A percentile compares a stretch with the other conserved stretches of the same genome.
Conservation (phyloP, 495 filamentous ascomycete species). For the Penicillium soppii region DNA sequence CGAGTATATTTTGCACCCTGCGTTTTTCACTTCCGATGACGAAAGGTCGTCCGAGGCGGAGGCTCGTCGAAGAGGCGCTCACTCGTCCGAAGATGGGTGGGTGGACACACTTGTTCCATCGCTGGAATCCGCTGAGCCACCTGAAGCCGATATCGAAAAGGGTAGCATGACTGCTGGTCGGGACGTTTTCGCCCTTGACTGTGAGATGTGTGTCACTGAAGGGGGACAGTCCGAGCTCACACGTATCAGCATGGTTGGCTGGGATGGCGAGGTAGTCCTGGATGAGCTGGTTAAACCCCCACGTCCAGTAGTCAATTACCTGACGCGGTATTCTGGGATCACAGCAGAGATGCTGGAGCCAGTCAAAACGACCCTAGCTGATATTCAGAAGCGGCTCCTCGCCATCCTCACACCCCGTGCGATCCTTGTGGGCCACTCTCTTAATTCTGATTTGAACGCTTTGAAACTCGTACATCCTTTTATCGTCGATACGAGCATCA, state of each 20-base stretch:
- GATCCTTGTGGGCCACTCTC: conserved; percentile 86
- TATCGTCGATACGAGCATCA: conserved; percentile 83
- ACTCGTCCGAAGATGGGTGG: conserved; percentile 68
- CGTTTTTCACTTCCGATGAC: conserved; percentile 47
- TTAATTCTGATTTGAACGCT: conserved; percentile 84
- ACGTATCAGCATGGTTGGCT: conserved; percentile 78
- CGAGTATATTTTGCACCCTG: conserved; percentile 79
- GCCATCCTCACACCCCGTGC: conserved; percentile 69
- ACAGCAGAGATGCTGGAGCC: conserved; percentile 76
- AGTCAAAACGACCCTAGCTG: conserved; percentile 77
- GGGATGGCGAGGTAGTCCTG: conserved; percentile 79
- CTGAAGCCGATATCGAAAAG: conserved; percentile 67
- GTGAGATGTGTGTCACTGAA: conserved; percentile 92
- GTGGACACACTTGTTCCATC: conserved; percentile 70
- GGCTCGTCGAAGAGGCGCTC: conserved; percentile 40
- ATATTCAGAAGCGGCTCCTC: conserved; percentile 79
- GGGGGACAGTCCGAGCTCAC: conserved; percentile 75
- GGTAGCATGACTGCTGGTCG: conserved; percentile 83
- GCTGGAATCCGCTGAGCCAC: conserved; percentile 63
- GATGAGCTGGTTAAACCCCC: conserved; percentile 92
- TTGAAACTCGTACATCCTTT: conserved; percentile 86
- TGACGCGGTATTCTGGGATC: conserved; percentile 88
- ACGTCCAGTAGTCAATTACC: conserved; percentile 80
- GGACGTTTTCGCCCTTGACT: conserved; percentile 82
- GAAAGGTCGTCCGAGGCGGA: conserved; percentile 45